Evolutionary conservation across 2,329 filamentous ascomycete species (phyloP).

Genomic region (Tolypocladium paradoxum): DNA sequence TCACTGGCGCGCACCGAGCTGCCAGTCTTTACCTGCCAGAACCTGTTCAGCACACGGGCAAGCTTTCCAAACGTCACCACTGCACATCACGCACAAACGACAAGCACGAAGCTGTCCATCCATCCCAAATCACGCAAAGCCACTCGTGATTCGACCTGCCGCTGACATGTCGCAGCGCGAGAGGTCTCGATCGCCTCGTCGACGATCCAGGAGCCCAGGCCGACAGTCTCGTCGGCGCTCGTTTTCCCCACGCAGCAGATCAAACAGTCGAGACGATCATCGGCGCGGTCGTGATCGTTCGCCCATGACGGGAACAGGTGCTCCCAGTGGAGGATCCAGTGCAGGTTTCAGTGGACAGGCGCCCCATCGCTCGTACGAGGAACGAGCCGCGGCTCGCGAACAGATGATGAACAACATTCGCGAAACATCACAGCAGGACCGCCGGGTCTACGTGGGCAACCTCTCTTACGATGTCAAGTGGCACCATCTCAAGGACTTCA

Average conservation of each 20-base stretch:
- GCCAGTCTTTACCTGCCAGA: background rate
- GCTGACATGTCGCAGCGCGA: conserved; percentile 54
- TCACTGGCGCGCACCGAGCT: background rate
- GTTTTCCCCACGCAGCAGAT: conserved; percentile 70
- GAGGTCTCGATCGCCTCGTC: conserved; percentile 68
- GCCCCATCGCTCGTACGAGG: conserved; percentile 70
- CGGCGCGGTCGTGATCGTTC: conserved; percentile 67
- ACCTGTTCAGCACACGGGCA: background rate
- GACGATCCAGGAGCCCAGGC: conserved; percentile 76
- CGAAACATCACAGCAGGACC: conserved; percentile 95
- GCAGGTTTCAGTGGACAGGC: conserved; percentile 48
- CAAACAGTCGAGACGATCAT: conserved; percentile 64
- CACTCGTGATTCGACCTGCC: background rate
- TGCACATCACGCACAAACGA: background rate
- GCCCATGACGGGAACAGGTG: conserved; percentile 71
- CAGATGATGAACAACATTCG: conserved; percentile 93
- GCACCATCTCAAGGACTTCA: conserved; percentile 99
- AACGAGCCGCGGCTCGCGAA: conserved; percentile 73
- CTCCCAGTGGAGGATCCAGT: conserved; percentile 59
- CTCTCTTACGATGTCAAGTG: conserved; percentile 99
- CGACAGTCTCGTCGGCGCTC: conserved; percentile 60
- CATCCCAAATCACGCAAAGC: background rate
- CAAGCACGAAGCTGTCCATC: background rate
- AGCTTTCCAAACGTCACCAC: background rate
- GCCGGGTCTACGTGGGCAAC: conserved; percentile 98